Base-by-base conservation (phyloP, 352 stramenopile genomes). In the Phytophthora cajani region DNA sequence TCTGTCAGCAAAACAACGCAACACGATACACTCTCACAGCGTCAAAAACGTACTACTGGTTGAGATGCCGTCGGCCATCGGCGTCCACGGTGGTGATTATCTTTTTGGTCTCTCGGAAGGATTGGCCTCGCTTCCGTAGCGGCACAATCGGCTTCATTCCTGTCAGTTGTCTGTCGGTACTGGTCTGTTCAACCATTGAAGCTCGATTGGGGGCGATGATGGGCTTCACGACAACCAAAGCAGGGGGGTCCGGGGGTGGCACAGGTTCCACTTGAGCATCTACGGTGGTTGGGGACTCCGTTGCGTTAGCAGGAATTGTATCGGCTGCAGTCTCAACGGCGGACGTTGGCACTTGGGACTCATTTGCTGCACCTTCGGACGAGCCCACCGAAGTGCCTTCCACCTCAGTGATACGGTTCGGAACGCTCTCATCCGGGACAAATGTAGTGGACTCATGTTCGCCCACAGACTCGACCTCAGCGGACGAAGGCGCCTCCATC, bases 91-190 rank as follows among this genome's bases (percentile, higher is more conserved):
- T 79, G 1, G 77, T 71, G 55, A 74, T 71, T 53, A 94, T 86
- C 1, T 61, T 88, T 32, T 69, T 81, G 12, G 84, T 92, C 65
- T 93, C 87, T 56, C 75, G 75, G 44, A 94, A 94, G 5, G 86
- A 94, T 58, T 85, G 67, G 0, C 85, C 84, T 10, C 86, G 81
- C 60, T 91, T 91, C 11, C 79, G 81, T 56, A 92, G 27, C 0
- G 82, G 75, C 3, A 90, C 71, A 32, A 87, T 79, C 8, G 85
- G 84, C 58, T 86, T 91, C 21, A 92, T 62, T 0, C 85, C 85
- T 0, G 68, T 64, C 58, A 89, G 72, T 21, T 80, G 80, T 33
- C 69, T 82, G 19, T 80, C 85, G 42, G 69, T 71, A 62, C 54
- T 62, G 17, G 33, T 57, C 23, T 69, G 69, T 32, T 59, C 19